Evolutionary conservation across 768 basidiomycete genomes (phyloP).

Genomic region (Boletus subcaerulescens): DNA sequence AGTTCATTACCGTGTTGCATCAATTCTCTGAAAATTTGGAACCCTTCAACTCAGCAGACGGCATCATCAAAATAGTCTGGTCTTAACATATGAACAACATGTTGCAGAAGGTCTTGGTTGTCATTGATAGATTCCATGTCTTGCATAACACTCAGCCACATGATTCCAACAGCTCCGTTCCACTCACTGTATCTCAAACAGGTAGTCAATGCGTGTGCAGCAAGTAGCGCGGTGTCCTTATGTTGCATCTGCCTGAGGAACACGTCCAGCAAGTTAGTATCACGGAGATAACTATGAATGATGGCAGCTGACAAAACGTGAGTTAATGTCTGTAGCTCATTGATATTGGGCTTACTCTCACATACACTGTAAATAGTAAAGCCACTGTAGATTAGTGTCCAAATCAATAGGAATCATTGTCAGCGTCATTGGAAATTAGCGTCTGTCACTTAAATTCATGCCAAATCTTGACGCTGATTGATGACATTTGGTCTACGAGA

Average conservation of each 20-base stretch:
- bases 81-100: conserved; percentile 18
- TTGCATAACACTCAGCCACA: not conserved
- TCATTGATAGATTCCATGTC: conserved; percentile 14
- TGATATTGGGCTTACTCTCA: too few relatives aligned
- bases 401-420: too few relatives aligned
- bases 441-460: too few relatives aligned
- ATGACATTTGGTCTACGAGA: too few relatives aligned
- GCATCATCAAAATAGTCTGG: conserved; percentile 23
- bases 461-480: too few relatives aligned
- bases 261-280: conserved; percentile 2
- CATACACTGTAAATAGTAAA: too few relatives aligned
- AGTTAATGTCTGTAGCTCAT: not conserved
- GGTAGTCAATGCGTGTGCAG: too few relatives aligned
- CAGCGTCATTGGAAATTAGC: too few relatives aligned
- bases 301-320: conserved; percentile 1
- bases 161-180: not conserved
- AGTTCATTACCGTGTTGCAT: conserved; percentile 18
- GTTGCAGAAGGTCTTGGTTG: conserved; percentile 6
- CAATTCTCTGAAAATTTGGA: conserved; percentile 18
- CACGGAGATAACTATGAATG: conserved; percentile 8
- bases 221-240: too few relatives aligned
- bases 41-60: conserved; percentile 17
- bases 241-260: conserved; percentile 18
- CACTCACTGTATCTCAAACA: too few relatives aligned
- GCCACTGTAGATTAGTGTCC: too few relatives aligned